These are phyloP conservation scores for Micractinium sp. DNA, from an alignment of 139 green algal species.

Conservation along the genomic window DNA sequence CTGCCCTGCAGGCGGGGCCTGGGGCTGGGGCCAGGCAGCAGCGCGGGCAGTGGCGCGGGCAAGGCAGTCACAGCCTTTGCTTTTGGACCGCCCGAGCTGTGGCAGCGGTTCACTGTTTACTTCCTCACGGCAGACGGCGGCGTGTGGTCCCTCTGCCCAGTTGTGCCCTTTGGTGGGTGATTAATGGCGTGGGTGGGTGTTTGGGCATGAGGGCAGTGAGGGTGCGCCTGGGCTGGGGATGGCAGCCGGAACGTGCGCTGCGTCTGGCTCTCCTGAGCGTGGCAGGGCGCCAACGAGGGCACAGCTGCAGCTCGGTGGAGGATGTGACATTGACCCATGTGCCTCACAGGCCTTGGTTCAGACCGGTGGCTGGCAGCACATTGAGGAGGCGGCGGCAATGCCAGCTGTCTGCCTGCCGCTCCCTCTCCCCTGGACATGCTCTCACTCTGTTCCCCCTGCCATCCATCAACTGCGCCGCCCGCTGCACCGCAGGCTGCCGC, in stretches of 20 bases:
- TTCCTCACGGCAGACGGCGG: slow-evolving; percentile 55
- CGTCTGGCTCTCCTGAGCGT: too few relatives aligned
- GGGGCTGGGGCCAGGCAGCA: neutral
- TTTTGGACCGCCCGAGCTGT: slow-evolving; percentile 53
- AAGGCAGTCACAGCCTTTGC: slow-evolving; percentile 51
- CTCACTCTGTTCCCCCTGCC: neutral
- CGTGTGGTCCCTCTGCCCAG: slow-evolving; percentile 61
- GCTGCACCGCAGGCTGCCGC: slow-evolving; percentile 34
- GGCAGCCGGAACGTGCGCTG: too few relatives aligned
- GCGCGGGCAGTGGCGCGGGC: neutral
- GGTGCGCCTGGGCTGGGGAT: too few relatives aligned
- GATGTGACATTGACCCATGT: too few relatives aligned
- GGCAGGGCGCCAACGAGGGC: too few relatives aligned
- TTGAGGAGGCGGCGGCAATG: too few relatives aligned
- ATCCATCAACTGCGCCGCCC: too few relatives aligned
- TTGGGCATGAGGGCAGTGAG: too few relatives aligned
- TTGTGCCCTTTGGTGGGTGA: slow-evolving; percentile 61
- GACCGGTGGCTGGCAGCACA: too few relatives aligned
- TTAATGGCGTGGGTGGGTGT: neutral
- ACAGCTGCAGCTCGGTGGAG: too few relatives aligned
- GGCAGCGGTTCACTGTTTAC: slow-evolving; percentile 58
- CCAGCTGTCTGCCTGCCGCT: too few relatives aligned
- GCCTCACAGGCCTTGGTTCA: too few relatives aligned
- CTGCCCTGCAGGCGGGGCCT: slow-evolving; percentile 31
- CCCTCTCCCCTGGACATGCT: neutral